These are phyloP conservation scores for Sicyos baderoa DNA, from an alignment of 306 rosid species.

Conservation along the genomic window DNA sequence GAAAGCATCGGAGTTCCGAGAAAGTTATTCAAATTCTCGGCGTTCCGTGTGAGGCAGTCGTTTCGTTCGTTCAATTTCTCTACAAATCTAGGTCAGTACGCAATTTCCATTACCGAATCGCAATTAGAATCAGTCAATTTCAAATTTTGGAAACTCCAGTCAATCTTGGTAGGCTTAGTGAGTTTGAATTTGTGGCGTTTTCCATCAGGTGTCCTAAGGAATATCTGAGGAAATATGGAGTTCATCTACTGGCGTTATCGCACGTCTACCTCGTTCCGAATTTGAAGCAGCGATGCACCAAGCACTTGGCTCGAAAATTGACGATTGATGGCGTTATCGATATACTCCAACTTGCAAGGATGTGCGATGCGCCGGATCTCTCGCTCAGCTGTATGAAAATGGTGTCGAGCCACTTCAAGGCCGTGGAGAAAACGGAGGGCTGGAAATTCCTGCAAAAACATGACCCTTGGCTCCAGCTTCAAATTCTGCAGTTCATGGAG, in stretches of 20 bases:
- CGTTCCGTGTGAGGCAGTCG: slow-evolving; percentile 68
- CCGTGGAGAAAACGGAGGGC: slow-evolving; percentile 65
- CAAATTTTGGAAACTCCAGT: neutral
- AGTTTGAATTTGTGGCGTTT: slow-evolving; percentile 4
- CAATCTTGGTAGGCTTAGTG: neutral
- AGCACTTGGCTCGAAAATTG: slow-evolving; percentile 45
- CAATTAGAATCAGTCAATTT: neutral
- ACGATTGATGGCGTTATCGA: slow-evolving; percentile 68
- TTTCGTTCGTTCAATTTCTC: slow-evolving; percentile 55
- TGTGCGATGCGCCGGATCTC: slow-evolving; percentile 97
- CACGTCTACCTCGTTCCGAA: slow-evolving; percentile 77
- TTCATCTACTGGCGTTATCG: slow-evolving; percentile 70
- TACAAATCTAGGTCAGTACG: slow-evolving; percentile 59
- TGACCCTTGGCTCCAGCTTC: slow-evolving; percentile 79
- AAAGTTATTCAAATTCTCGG: slow-evolving; percentile 60
- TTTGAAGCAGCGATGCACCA: slow-evolving; percentile 68
- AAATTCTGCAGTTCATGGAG: slow-evolving; percentile 71
- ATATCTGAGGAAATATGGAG: slow-evolving; percentile 55
- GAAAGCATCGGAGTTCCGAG: slow-evolving; percentile 53
- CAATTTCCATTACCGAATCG: neutral
- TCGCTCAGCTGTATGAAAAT: slow-evolving; percentile 65
- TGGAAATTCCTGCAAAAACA: slow-evolving; percentile 73
- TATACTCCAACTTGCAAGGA: slow-evolving; percentile 66
- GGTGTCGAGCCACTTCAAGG: slow-evolving; percentile 46
- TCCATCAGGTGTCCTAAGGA: slow-evolving; percentile 50